phyloP scores from a whole-genome alignment of 768 basidiomycete species.

The Rubroboletus satanas region DNA sequence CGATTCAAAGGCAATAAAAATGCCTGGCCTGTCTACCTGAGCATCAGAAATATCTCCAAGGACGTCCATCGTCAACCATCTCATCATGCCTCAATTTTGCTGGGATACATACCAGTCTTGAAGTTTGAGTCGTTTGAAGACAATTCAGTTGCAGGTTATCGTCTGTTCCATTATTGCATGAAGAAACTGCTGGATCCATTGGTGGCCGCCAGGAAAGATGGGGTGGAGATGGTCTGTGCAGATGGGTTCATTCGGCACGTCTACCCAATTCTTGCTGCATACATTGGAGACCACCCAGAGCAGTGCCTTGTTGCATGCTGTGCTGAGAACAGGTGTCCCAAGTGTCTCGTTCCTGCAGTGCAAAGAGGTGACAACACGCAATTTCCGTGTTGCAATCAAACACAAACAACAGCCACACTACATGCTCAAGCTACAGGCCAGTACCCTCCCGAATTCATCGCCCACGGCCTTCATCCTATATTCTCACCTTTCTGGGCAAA shows the following conservation, averaged over 20 bases:
- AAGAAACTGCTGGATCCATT: background rate
- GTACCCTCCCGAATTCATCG: background rate
- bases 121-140: background rate
- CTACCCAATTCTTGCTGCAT: background rate
- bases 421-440: background rate
- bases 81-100: background rate
- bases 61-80: accelerated
- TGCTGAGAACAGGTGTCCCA: background rate
- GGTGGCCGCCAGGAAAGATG: accelerated
- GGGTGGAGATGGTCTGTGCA: background rate
- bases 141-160: background rate
- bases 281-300: background rate
- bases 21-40: background rate
- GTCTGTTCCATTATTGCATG: background rate
- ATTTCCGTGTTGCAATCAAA: background rate
- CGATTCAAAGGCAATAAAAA: background rate
- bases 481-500: background rate
- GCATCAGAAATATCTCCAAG: background rate
- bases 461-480: background rate
- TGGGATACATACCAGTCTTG: background rate
- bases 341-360: background rate
- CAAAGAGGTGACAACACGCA: background rate
- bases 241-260: background rate
- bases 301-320: background rate
- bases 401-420: background rate